phyloP scores from a whole-genome alignment of 345 rosid species.

The Cardamine occulta region DNA sequence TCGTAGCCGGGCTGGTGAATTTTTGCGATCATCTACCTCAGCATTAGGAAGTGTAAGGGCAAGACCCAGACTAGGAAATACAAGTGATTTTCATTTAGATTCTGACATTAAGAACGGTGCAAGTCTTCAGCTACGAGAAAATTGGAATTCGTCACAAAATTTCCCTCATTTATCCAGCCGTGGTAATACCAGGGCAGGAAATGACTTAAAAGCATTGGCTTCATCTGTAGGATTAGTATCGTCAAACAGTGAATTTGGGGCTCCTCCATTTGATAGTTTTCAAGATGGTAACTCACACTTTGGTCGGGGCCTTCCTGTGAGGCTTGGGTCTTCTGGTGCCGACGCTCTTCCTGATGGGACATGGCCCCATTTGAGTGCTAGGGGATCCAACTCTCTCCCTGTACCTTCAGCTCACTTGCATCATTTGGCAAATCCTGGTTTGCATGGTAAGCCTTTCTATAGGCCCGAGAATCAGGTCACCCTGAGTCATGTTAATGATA shows the following conservation, averaged over 20 bases:
- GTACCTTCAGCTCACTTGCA: slow-evolving; percentile 51
- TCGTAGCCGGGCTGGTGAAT: slow-evolving; percentile 55
- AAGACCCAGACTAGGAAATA: slow-evolving; percentile 56
- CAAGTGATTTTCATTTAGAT: slow-evolving; percentile 45
- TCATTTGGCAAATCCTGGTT: slow-evolving; percentile 56
- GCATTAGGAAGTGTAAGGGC: slow-evolving; percentile 51
- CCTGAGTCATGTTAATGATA: slow-evolving; percentile 51
- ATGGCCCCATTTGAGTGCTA: slow-evolving; percentile 65
- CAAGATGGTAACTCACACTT: slow-evolving; percentile 52
- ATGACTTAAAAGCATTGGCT: slow-evolving; percentile 53
- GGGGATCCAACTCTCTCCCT: slow-evolving; percentile 58
- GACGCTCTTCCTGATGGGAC: slow-evolving; percentile 49
- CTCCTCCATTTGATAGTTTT: slow-evolving; percentile 48
- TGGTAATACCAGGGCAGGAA: slow-evolving; percentile 50
- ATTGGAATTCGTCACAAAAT: slow-evolving; percentile 51
- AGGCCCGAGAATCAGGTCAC: slow-evolving; percentile 58
- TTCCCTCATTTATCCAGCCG: slow-evolving; percentile 51
- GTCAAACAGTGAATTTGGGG: slow-evolving; percentile 50
- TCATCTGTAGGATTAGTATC: slow-evolving; percentile 52
- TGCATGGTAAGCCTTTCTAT: slow-evolving; percentile 52
- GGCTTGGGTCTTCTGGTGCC: slow-evolving; percentile 52
- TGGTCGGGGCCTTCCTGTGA: slow-evolving; percentile 48
- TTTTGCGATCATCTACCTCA: slow-evolving; percentile 54
- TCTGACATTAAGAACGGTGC: slow-evolving; percentile 51
- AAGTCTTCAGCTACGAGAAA: slow-evolving; percentile 52